Conservation (phyloP, 2,329 filamentous ascomycete species). For the Claviceps africana region DNA sequence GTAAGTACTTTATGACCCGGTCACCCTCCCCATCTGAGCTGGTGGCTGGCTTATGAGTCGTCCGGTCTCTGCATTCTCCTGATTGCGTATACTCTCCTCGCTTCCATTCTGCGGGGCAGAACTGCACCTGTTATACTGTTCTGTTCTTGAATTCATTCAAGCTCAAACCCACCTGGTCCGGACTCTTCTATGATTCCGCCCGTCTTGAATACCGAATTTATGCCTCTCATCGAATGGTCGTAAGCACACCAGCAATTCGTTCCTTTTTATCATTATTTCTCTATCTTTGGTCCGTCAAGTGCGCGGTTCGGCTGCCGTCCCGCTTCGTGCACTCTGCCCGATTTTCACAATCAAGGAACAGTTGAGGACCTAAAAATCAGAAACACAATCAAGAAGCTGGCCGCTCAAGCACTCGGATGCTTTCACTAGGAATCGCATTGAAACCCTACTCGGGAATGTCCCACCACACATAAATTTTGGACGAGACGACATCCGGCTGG, state of each 20-base stretch:
- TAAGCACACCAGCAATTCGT: not conserved
- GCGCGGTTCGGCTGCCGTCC: not conserved
- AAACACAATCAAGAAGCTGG: not conserved
- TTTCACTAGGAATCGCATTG: not conserved
- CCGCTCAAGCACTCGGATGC: no score
- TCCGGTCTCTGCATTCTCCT: not conserved
- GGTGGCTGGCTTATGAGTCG: not conserved
- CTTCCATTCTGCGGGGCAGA: not conserved
- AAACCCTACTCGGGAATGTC: not conserved
- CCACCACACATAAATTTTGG: not conserved
- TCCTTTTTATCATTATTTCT: not conserved
- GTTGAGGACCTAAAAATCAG: not conserved
- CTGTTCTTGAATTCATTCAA: not conserved
- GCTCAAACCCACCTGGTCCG: not conserved
- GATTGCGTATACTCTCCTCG: not conserved
- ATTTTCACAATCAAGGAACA: not conserved
- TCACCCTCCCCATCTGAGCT: slow-evolving; percentile 10
- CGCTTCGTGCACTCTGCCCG: not conserved
- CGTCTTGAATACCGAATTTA: not conserved
- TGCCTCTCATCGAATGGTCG: slow-evolving; percentile 1
- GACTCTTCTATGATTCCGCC: not conserved
- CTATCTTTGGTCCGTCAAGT: not conserved
- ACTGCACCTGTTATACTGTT: not conserved
- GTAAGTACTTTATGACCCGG: slow-evolving; percentile 16
- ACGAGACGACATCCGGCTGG: not conserved